Evolutionary conservation across 1,284 basidiomycete species (phyloP).

Genomic region (Trametes pubescens): DNA sequence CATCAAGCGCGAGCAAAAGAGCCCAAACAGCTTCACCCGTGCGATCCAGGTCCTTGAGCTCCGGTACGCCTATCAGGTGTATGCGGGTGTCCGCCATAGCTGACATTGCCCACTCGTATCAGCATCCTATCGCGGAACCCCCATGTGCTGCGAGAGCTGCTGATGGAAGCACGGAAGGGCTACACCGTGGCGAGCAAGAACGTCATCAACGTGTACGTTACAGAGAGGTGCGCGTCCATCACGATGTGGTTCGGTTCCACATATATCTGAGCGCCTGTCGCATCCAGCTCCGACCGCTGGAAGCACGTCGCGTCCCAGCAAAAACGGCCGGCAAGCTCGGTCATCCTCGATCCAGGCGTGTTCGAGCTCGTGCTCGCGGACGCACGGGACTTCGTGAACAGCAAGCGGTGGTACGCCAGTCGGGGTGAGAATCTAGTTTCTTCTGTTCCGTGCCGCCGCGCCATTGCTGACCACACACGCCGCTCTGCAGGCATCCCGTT

Average conservation of each 20-base stretch:
- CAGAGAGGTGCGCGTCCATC: slow-evolving; percentile 21
- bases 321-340: slow-evolving; percentile 31
- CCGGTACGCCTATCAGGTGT: slow-evolving; percentile 28
- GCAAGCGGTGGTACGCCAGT: slow-evolving; percentile 32
- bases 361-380: slow-evolving; percentile 34
- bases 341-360: slow-evolving; percentile 35
- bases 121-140: slow-evolving; percentile 37
- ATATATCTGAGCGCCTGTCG: slow-evolving; percentile 14
- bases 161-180: slow-evolving; percentile 40
- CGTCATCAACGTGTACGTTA: slow-evolving; percentile 27
- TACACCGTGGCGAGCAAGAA: slow-evolving; percentile 36
- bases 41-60: slow-evolving; percentile 35
- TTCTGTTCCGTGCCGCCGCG: neutral
- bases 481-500: slow-evolving; percentile 64
- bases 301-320: slow-evolving; percentile 25
- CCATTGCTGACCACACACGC: neutral
- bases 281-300: slow-evolving; percentile 25
- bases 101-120: neutral
- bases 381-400: slow-evolving; percentile 34
- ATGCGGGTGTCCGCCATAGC: neutral
- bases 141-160: slow-evolving; percentile 37
- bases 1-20: slow-evolving; percentile 48
- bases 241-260: slow-evolving; percentile 3
- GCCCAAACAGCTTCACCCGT: slow-evolving; percentile 35
- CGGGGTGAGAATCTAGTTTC: slow-evolving; percentile 22